Conservation (phyloP, 2,329 filamentous ascomycete genomes). For the Nannizziopsis barbatae region DNA sequence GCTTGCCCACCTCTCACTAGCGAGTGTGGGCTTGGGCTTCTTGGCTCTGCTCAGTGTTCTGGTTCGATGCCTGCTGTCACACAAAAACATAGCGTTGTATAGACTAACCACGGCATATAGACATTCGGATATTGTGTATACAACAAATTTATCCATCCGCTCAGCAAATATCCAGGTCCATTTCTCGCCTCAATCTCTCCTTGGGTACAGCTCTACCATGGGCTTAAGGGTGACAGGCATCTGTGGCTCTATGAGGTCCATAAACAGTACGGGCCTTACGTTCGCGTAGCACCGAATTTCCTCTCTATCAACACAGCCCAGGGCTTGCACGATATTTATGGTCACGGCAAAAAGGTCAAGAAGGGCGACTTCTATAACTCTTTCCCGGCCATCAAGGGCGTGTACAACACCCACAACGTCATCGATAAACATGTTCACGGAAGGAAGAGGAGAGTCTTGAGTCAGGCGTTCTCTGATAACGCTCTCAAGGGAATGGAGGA, state of each 20-base stretch:
- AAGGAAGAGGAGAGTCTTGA: constrained; percentile 21
- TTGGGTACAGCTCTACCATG: constrained; percentile 12
- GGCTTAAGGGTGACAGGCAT: constrained; percentile 16
- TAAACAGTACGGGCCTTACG: constrained; percentile 37
- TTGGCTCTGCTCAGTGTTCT: constrained; percentile 3
- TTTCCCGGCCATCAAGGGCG: constrained; percentile 28
- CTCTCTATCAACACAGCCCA: constrained; percentile 65
- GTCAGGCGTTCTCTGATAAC: constrained; percentile 24
- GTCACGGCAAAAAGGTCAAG: constrained; percentile 20
- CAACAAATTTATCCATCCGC: constrained; percentile 16
- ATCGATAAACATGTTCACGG: constrained; percentile 18
- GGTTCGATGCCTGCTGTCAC: constrained; percentile 4
- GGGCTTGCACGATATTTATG: constrained; percentile 51
- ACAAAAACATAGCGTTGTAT: not conserved
- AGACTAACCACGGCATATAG: constrained; percentile 5
- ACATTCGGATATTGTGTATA: constrained; percentile 12
- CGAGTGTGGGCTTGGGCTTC: constrained; percentile 8
- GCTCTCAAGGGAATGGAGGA: constrained; percentile 19
- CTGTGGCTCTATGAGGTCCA: constrained; percentile 13
- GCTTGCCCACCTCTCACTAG: constrained; percentile 9
- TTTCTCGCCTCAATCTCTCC: constrained; percentile 15
- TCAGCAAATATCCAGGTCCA: constrained; percentile 13
- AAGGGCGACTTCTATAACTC: constrained; percentile 27
- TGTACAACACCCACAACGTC: constrained; percentile 18
- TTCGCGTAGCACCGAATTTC: constrained; percentile 67